Conservation (phyloP, 768 basidiomycete species). For the Pluteus cervinus region DNA sequence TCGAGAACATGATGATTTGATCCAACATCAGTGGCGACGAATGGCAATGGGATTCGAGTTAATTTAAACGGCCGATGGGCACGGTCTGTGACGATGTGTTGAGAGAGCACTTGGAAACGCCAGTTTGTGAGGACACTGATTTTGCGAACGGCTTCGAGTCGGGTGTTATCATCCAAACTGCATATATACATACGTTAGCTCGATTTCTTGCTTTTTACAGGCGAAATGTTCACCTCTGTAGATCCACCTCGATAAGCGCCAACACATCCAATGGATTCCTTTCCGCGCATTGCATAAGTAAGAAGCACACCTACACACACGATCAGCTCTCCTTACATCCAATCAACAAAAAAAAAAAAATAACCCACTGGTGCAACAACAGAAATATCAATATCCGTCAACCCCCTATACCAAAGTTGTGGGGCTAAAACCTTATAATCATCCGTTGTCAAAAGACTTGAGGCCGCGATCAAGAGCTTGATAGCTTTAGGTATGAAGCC, state of each 20-base stretch:
- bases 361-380: conserved; percentile 48
- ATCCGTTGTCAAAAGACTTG: conserved; percentile 40
- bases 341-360: conserved; percentile 3
- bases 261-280: conserved; percentile 45
- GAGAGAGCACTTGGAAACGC: conserved; percentile 65
- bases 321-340: too few species aligned
- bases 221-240: conserved; percentile 40
- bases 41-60: conserved; percentile 65
- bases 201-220: not conserved
- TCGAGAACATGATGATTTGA: conserved; percentile 50
- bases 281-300: conserved; percentile 71
- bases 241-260: conserved; percentile 45
- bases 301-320: conserved; percentile 45
- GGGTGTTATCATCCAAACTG: conserved; percentile 44
- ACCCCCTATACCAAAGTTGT: conserved; percentile 51
- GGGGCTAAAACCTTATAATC: conserved; percentile 49
- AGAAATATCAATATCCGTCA: conserved; percentile 35
- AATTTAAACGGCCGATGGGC: conserved; percentile 64
- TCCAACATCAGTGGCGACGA: conserved; percentile 72
- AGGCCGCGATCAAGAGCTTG: conserved; percentile 60
- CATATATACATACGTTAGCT: conserved; percentile 1
- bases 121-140: conserved; percentile 55
- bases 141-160: conserved; percentile 47
- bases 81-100: conserved; percentile 55
- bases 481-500: conserved; percentile 42